Evolutionary conservation across 2,329 filamentous ascomycete genomes (phyloP), one percentile per base, ranked within the genome.

Genomic region (Rhynchosporium agropyri): DNA sequence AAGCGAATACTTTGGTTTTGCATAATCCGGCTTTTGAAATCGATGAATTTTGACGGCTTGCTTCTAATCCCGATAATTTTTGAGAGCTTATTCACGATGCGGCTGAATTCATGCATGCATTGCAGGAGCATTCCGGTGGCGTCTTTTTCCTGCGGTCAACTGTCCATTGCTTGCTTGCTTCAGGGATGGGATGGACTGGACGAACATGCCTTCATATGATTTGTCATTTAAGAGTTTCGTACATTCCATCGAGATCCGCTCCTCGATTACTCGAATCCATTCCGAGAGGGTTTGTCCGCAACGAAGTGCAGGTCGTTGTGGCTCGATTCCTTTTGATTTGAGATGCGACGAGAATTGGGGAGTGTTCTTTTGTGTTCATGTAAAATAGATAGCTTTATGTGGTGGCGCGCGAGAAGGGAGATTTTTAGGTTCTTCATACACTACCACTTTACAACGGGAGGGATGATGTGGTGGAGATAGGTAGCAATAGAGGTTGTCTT

Each of bases 1-100:
- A 70, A 95, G 92, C 79, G 94, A 98, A 77, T 98, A 89, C 76
- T 99, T 99, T 77, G 95, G 95, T 66, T 98, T 99, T 78, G 94
- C 95, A 72, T 98, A 89, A 63, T 28, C 36, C 29, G 38, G 31
- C 36, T 36, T 3, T n/a, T 20, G 13, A 40, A 10, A 40, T 28
- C 50, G 56, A 49, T 8, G 46, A 53, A 31, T 59, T 48, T 56
- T 50, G 28, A 61, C 62, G 31, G 38, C 29, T 36, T 26, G 33
- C 58, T 33, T 40, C 10, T n/a, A 13, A n/a, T 43, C 20, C 20
- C 20, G 20, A 36, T 6, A 36, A 36, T 36, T 36, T 36, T 65
- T 67, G 60, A 60, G 60, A 66, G 69, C 63, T 63, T 60, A 56
- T 67, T 58, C 66, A 69, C 63, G 67, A 68, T 8, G 20, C n/a